Evolutionary conservation across 495 filamentous ascomycete genomes (phyloP).

Genomic region (Podospora tetraspora): DNA sequence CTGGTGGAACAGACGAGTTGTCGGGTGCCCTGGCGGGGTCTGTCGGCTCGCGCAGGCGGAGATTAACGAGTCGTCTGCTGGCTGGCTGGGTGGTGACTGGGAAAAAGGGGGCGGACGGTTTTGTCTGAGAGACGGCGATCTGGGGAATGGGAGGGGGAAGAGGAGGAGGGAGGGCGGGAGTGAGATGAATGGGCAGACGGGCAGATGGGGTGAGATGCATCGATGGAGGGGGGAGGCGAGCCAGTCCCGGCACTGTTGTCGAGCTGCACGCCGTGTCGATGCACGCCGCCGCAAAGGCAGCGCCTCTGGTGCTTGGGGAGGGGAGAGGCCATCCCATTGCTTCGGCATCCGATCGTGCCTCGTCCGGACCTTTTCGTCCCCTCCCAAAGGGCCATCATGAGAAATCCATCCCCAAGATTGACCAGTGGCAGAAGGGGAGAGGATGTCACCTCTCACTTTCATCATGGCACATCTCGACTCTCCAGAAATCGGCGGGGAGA

Average conservation of each 20-base stretch:
- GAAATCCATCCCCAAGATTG: too few relatives aligned
- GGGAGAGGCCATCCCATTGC: too few relatives aligned
- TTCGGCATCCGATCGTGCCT: background rate
- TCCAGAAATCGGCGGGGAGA: background rate
- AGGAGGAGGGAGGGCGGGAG: background rate
- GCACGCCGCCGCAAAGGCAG: background rate
- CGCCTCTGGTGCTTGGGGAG: too few relatives aligned
- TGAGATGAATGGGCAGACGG: background rate
- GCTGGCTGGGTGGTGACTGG: background rate
- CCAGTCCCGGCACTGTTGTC: background rate
- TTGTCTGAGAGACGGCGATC: constrained; percentile 20
- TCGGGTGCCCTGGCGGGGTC: background rate
- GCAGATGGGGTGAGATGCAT: constrained; percentile 1
- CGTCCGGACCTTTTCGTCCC: too few relatives aligned
- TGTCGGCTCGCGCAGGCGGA: background rate
- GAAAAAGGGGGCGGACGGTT: constrained; percentile 11
- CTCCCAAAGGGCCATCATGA: too few relatives aligned
- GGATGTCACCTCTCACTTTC: constrained; percentile 2
- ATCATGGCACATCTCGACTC: constrained; percentile 2
- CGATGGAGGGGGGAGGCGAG: background rate
- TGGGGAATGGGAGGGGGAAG: constrained; percentile 1
- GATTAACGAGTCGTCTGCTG: constrained; percentile 9
- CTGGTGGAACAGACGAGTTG: background rate
- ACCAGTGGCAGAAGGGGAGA: background rate
- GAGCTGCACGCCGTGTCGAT: background rate